Base-by-base conservation (phyloP, 2,329 filamentous ascomycete genomes). In the Immersiporthe knoxdaviesiana region DNA sequence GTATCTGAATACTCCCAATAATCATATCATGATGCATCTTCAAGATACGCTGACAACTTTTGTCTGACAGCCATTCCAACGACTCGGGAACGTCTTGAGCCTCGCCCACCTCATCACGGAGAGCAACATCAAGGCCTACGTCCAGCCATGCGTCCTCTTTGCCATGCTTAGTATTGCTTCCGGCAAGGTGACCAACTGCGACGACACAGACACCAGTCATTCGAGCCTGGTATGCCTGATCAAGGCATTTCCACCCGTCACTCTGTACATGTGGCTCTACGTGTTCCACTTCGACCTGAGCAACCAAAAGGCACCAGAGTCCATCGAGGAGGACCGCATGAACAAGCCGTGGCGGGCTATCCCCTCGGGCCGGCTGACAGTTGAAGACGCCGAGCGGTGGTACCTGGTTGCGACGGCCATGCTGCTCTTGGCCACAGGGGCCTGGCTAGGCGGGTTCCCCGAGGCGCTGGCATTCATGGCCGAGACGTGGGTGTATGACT, bases 281-380 rank as follows among this genome's bases (percentile, higher is more conserved):
- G 50, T 65, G 37, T 56, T 56, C 52, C 52, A 56, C 52, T 56
- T 56, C 27, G 52, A 56, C 5, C 52, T 56, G 5, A 56, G 52
- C 52, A 79, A 79, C 65, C 77, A 79, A 70, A 67, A 74, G n/a
- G 68, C 70, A 14, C 56, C 69, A 6, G 32, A 61, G 16, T 70
- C 75, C 21, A 74, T 77, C 41, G 67, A 63, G 3, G 77, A 79
- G 63, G 77, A 79, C 63, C 39, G 24, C 1, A 58, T 74, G 52
- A 79, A 79, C 70, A 79, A 78, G 64, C 75, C 77, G 30, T 78
- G 76, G 77, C 72, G 77, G n/a, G 68, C 76, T 11, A 59, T 79
- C 3, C 75, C 77, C 4, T 70, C 72, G 0, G 70, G 72, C 12
- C 68, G 75, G 21, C 64, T 77, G 11, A 72, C 71, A n/a, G 50